Base-by-base conservation (phyloP, 2,329 filamentous ascomycete genomes). In the Tothia fuscella region DNA sequence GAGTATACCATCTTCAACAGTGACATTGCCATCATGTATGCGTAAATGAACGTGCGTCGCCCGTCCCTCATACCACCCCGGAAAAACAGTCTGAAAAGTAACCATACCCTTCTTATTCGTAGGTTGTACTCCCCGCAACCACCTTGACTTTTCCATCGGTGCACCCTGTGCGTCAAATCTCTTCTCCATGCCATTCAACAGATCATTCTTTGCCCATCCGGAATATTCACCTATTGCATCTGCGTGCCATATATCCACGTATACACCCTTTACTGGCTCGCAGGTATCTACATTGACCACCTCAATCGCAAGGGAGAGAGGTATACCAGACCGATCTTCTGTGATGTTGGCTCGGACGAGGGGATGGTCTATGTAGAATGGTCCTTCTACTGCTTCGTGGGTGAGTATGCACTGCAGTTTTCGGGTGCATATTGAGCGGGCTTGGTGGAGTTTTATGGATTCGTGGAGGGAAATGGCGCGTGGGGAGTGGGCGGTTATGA, bases 231-330 rank as follows among this genome's bases (percentile, higher is more conserved):
- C 55, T 4, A 57, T 59, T 29, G 50, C 50, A 46, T 59, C 62
- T 51, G 57, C 59, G 50, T 65, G 63, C 71, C 72, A 76, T 48
- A 72, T 65, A 50, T 75, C 70, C 13, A 74, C 51, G 44, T 61
- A 68, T 7, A 63, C 60, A 38, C 67, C 54, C 2, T 65, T 59
- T 1, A 74, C 61, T 6, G 67, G 64, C 50, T 71, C 56, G 56
- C 72, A 76, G 3, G 70, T 74, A 33, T 64, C 58, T 26, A 71
- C 61, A 46, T 76, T 71, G 40, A 74, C 62, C 42, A 75, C 59
- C 52, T 74, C 70, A 46, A 71, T 62, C 48, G 72, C 69, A 9
- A 74, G 53, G 3, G 63, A 62, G 28, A 74, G 54, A 19, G 63
- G 61, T 19, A 76, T 58, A 37, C 71, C 72, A 6, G 50, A 46